Conservation (phyloP, 108 stramenopile species). For the Nitzschia palea region DNA sequence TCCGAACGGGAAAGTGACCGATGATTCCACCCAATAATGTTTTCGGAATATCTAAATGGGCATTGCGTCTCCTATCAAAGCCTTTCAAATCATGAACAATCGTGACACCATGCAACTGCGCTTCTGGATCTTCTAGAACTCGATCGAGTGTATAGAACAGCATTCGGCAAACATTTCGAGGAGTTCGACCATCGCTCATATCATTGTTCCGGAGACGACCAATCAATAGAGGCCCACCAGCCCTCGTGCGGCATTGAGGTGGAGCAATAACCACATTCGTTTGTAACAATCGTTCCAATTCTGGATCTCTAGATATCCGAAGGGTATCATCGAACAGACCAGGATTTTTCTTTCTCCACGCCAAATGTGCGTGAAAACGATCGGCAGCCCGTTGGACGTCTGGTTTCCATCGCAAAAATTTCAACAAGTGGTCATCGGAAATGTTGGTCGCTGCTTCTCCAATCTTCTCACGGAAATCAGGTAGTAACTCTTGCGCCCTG, state of each 20-base stretch:
- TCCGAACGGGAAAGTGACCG: constrained; percentile 43
- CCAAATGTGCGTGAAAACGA: constrained; percentile 23
- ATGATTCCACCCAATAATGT: constrained; percentile 22
- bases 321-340: constrained; percentile 29
- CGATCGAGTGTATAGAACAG: constrained; percentile 42
- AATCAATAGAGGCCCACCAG: constrained; percentile 28
- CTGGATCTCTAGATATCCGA: constrained; percentile 14
- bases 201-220: constrained; percentile 44
- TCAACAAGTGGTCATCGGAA: constrained; percentile 25
- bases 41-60: constrained; percentile 29
- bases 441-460: neutral
- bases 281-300: constrained; percentile 27
- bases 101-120: constrained; percentile 28
- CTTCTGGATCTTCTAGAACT: constrained; percentile 19
- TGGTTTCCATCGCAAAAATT: constrained; percentile 44
- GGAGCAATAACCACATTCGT: constrained; percentile 30
- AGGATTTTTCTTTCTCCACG: constrained; percentile 28
- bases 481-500: constrained; percentile 11
- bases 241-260: constrained; percentile 10
- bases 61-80: constrained; percentile 25
- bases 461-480: constrained; percentile 9
- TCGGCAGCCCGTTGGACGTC: constrained; percentile 33
- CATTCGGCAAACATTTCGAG: constrained; percentile 30
- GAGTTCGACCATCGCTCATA: constrained; percentile 42
- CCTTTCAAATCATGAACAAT: constrained; percentile 36